Conservation (phyloP, 108 stramenopile genomes). For the Mediolabrus comicus region DNA sequence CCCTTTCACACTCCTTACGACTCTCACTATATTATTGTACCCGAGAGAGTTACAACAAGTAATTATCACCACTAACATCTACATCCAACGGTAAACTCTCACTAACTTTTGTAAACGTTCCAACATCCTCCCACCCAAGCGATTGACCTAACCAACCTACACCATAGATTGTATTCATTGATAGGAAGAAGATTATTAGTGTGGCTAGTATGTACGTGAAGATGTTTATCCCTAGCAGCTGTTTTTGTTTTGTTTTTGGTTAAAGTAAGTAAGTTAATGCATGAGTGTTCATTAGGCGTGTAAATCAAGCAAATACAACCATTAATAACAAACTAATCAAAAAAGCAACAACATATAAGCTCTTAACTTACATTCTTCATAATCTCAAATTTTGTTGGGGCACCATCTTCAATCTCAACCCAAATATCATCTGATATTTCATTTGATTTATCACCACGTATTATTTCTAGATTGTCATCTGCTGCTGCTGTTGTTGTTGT, state of each 20-base stretch:
- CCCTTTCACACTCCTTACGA: too few species aligned
- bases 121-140: constrained; percentile 65
- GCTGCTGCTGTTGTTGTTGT: too few species aligned
- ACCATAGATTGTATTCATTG: constrained; percentile 63
- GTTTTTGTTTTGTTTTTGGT: neutral
- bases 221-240: constrained; percentile 77
- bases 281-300: too few species aligned
- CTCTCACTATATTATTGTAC: too few species aligned
- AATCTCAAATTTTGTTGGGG: constrained; percentile 54
- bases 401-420: constrained; percentile 57
- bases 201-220: constrained; percentile 75
- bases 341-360: neutral
- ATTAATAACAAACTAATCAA: neutral
- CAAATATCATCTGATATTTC: constrained; percentile 32
- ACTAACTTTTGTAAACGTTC: constrained; percentile 62
- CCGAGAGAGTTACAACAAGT: constrained; percentile 45
- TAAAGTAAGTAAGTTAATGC: neutral
- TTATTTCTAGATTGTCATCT: too few species aligned
- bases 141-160: constrained; percentile 80
- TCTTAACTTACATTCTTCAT: constrained; percentile 66
- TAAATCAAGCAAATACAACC: too few species aligned
- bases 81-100: constrained; percentile 61
- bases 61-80: constrained; percentile 60
- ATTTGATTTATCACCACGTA: too few species aligned
- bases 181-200: constrained; percentile 61